Evolutionary conservation across 1,284 basidiomycete genomes (phyloP), one percentile per base, ranked within the genome.

Genomic region (Cryptococcus depauperatus): DNA sequence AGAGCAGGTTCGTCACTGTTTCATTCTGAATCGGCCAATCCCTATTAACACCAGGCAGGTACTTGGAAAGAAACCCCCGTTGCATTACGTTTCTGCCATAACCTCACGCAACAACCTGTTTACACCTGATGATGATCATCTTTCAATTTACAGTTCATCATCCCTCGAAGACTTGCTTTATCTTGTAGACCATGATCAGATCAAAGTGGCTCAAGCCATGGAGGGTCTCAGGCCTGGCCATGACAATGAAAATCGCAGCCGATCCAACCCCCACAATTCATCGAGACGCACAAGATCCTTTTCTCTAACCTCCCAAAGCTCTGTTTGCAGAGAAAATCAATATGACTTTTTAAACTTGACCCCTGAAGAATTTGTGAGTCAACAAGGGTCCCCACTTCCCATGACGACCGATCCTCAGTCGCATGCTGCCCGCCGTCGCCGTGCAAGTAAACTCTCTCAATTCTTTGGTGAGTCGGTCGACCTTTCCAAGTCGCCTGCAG

Each of bases 381-480:
- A n/a, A n/a, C n/a, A n/a, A n/a, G n/a, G n/a, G n/a, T n/a, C n/a
- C n/a, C n/a, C n/a, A n/a, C n/a, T n/a, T n/a, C n/a, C n/a, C n/a
- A n/a, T n/a, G n/a, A n/a, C n/a, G n/a, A n/a, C 21, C n/a, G 42
- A 50, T 35, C 41, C 40, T 4, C 32, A 45, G 16, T 41, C 38
- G 7, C 42, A 48, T 27, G 5, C 37, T n/a, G 50, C 53, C 8
- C 35, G 53, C 21, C 35, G 55, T 14, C 42, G 50, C 37, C 45
- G 57, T 1, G 52, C 53, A 3, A 51, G 55, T 34, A 65, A 61
- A 41, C 49, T 64, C 6, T 47, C 52, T 1, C 47, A 58, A 3
- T 61, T 62, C 44, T 61, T 62, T 37, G 60, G 62, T 14, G 61
- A 58, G 41, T 40, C 23, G 5, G 35, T 60, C 26, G 51, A 57